These are phyloP conservation scores for Wilhelminamyces savonicus DNA, from an alignment of 805 yeast genomes.

Conservation along the genomic window DNA sequence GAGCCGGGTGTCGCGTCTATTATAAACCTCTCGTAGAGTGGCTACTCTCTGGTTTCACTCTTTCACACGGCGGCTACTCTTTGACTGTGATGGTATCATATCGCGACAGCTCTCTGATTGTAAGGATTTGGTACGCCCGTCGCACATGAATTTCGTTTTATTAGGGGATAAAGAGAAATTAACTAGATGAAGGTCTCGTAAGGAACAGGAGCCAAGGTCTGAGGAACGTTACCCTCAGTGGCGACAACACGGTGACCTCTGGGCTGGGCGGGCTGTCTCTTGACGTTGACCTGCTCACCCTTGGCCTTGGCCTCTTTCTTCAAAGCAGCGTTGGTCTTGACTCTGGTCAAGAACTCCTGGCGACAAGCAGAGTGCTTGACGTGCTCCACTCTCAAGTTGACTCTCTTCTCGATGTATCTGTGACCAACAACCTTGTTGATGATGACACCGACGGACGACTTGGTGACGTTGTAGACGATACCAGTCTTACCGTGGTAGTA, in stretches of 20 bases:
- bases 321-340: conserved; percentile 91
- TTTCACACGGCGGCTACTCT: no score
- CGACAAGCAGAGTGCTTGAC: conserved; percentile 99
- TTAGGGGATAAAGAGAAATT: no score
- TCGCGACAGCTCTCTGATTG: no score
- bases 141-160: no score
- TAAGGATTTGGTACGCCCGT: no score
- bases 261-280: conserved; percentile 99
- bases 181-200: conserved; percentile 99
- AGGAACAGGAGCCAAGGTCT: conserved; percentile 97
- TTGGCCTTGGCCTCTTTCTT: conserved; percentile 90
- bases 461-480: conserved; percentile 98
- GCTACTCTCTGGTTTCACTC: no score
- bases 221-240: conserved; percentile 80
- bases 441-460: conserved; percentile 96
- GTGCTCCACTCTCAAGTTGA: conserved; percentile 98
- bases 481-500: conserved; percentile 99
- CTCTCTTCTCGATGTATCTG: conserved; percentile 99
- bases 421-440: conserved; percentile 97
- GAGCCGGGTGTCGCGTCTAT: no score
- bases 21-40: no score
- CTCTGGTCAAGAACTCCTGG: conserved; percentile 98
- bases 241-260: conserved; percentile 85
- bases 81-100: no score
- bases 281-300: conserved; percentile 86